Evolutionary conservation across 2,329 filamentous ascomycete species (phyloP), one percentile per base, ranked within the genome.

Genomic region (Fusarium sp.): DNA sequence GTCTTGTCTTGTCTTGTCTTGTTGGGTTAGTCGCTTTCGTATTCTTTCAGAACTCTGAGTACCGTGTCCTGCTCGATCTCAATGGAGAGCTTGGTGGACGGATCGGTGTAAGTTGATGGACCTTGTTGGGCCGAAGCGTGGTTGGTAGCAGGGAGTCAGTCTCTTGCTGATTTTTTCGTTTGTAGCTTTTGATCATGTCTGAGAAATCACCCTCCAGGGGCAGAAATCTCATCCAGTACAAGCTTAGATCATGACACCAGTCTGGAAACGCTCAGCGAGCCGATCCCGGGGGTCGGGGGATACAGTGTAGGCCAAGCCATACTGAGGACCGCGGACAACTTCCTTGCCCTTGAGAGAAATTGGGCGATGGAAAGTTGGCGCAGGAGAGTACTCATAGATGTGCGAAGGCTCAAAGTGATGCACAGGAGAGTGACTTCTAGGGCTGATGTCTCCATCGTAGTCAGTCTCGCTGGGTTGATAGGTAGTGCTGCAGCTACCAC

Each of bases 401-500:
- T 64, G 69, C 1, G 64, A 61, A 9, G 72, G 69, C 50, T 54
- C 50, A 38, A 28, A 54, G 33, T 54, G 50, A 7, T 54, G 50
- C 6, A 65, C 69, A 7, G 72, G 66, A n/a, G 72, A 73, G 15
- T 59, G 72, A 15, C 72, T 75, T 38, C 67, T 64, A 11, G 72
- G 72, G 69, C 72, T 75, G 37, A 73, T 30, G 18, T 75, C 69
- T 13, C 67, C 71, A 19, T 74, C 63, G 19, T 72, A 72, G 52
- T 74, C 71, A 38, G 80, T 80, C 62, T 85, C 81, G 46, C 81
- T 79, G 16, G 82, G 79, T 8, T 86, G 85, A 66, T 86, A 88
- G 10, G 86, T 85, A 40, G 86, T 84, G 67, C 83, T 81, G 1
- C 86, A 85, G 15, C 87, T 79, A 44, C 83, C 82, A 80, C 85